Percentiles rank a stretch among this genome's conserved stretches.
Conservation (phyloP, 1,284 basidiomycete species). For the Trichosporon asahii region DNA sequence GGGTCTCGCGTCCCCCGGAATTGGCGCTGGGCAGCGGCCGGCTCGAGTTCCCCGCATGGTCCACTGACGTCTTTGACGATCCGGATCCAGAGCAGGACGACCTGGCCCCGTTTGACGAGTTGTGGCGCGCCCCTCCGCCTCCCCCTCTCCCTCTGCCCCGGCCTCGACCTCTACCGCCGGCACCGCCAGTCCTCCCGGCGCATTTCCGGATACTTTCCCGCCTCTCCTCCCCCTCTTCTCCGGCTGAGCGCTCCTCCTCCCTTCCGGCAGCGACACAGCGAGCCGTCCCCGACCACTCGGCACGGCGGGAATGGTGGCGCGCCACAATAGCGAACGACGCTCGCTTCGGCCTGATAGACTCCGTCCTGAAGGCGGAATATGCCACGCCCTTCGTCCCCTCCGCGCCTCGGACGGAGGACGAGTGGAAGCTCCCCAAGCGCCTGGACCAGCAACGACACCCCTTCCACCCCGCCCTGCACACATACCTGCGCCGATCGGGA, state of each 20-base stretch:
- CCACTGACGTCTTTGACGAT: neutral
- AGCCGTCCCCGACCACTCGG: neutral
- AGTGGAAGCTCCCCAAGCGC: slow-evolving; percentile 17
- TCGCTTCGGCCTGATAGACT: slow-evolving; percentile 22
- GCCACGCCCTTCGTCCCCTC: neutral
- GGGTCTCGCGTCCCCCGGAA: neutral
- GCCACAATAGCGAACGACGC: slow-evolving; percentile 21
- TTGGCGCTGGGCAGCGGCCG: neutral
- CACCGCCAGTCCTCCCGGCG: neutral
- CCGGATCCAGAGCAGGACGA: slow-evolving; percentile 22
- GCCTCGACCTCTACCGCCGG: neutral
- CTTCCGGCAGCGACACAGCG: neutral
- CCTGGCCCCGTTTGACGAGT: slow-evolving; percentile 29
- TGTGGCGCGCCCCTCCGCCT: slow-evolving; percentile 24
- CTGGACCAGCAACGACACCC: slow-evolving; percentile 23
- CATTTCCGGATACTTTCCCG: neutral
- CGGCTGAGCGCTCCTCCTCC: neutral
- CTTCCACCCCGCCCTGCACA: slow-evolving; percentile 33
- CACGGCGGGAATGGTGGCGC: slow-evolving; percentile 29
- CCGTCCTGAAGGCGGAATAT: slow-evolving; percentile 12
- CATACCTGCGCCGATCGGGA: slow-evolving; percentile 25
- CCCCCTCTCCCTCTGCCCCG: neutral
- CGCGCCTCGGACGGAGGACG: slow-evolving; percentile 12
- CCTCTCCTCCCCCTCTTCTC: neutral
- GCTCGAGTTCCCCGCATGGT: slow-evolving; percentile 11